Percentiles rank a stretch among this genome's conserved stretches.
phyloP scores from a whole-genome alignment of 208 protist species.

The Porcisia deanei region DNA sequence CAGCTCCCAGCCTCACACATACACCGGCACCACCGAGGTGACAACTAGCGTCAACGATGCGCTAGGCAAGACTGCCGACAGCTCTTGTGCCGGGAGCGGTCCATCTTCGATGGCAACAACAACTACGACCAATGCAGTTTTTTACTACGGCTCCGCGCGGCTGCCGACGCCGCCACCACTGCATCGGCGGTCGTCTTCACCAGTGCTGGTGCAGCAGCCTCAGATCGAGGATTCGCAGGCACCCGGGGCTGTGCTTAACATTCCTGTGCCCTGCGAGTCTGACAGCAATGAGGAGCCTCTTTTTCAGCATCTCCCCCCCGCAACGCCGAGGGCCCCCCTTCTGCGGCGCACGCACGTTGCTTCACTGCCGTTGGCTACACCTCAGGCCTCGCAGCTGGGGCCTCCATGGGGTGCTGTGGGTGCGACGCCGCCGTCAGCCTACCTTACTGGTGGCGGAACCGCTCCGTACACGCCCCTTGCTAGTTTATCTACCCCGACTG shows the following conservation, averaged over 20 bases:
- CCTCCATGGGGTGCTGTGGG: slow-evolving; percentile 12
- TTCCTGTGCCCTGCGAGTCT: slow-evolving; percentile 14
- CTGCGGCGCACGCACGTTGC: not conserved
- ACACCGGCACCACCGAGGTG: not conserved
- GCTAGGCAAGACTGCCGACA: not conserved
- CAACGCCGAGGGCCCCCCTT: not conserved
- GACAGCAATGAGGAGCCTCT: slow-evolving; percentile 36
- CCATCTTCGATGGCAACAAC: slow-evolving; percentile 2
- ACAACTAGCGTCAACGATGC: not conserved
- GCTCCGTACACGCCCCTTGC: not conserved
- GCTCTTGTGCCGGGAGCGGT: not conserved
- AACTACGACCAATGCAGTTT: slow-evolving; percentile 1
- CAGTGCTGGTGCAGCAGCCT: not conserved
- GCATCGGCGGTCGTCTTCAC: slow-evolving; percentile 3
- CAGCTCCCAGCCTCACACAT: not conserved
- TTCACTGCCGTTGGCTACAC: not conserved
- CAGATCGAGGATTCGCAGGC: not conserved
- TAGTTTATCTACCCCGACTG: slow-evolving; percentile 1
- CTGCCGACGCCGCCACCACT: slow-evolving; percentile 13
- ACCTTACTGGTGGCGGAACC: not conserved
- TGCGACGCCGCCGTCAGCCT: slow-evolving; percentile 7
- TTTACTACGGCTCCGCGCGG: not conserved
- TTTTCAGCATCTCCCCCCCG: slow-evolving; percentile 14
- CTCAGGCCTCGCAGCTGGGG: not conserved
- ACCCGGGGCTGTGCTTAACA: not conserved